Percentiles rank a stretch among this genome's conserved stretches.
These are phyloP conservation scores for Incumbomyces lentus DNA, from an alignment of 2,329 filamentous ascomycete genomes.

Conservation along the genomic window DNA sequence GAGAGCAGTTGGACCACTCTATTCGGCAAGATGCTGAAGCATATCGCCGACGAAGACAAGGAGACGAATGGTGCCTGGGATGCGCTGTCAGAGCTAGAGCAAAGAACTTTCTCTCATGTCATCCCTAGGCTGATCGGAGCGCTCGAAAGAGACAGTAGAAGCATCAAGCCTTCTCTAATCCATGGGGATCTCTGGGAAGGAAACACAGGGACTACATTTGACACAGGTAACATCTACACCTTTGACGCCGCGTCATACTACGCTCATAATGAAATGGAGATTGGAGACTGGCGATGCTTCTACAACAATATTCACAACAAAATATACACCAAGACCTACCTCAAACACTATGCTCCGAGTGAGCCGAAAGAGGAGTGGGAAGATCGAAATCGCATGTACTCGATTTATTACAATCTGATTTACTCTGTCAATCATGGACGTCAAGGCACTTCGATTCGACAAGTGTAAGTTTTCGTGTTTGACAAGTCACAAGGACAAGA, in stretches of 20 bases:
- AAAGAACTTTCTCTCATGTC: conserved; percentile 13
- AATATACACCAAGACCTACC: conserved; percentile 11
- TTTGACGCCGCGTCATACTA: conserved; percentile 32
- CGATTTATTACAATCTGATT: conserved; percentile 12
- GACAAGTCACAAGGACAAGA: too few species aligned
- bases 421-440: too few species aligned
- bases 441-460: too few species aligned
- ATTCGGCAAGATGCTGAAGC: conserved; percentile 24
- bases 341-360: conserved; percentile 10
- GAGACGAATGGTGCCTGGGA: too few species aligned
- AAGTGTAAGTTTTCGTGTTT: too few species aligned
- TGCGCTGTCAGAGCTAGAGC: too few species aligned
- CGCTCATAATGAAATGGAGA: conserved; percentile 30
- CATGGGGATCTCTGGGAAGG: conserved; percentile 36
- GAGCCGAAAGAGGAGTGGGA: conserved; percentile 16
- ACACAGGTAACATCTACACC: conserved; percentile 24
- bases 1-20: conserved; percentile 29
- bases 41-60: too few species aligned
- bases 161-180: conserved; percentile 25
- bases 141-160: conserved; percentile 20
- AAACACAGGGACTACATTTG: conserved; percentile 27
- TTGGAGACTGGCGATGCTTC: conserved; percentile 14
- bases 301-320: conserved; percentile 11
- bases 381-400: conserved; percentile 18
- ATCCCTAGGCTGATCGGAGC: conserved; percentile 25